Base-by-base conservation (phyloP, 1,284 basidiomycete genomes). In the Cystobasidium sp. region DNA sequence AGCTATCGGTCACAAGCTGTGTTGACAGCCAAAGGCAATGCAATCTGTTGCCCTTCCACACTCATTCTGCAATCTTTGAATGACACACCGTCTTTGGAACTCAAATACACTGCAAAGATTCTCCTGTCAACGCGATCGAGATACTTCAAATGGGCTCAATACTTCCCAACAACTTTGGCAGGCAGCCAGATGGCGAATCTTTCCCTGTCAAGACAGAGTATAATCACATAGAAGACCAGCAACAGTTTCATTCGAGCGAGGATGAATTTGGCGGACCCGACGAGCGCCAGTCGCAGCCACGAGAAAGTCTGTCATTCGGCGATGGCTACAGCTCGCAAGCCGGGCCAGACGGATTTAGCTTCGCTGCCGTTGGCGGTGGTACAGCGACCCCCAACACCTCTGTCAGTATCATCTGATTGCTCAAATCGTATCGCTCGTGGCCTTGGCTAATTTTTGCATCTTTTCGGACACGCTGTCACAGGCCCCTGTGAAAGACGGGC, bases 111-210 rank as follows among this genome's bases (percentile, higher is more conserved):
- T 39, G 12, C 18, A 56, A 12, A 12, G 10, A 37, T 56, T n/a
- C 55, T 7, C 39, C 10, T 37, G 24, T 39, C n/a, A 20, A 41
- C 56, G 39, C 39, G 56, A 59, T 59, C 56, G 56, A 59, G 56
- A 41, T 18, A 59, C n/a, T 20, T n/a, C 37, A 59, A 59, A 59
- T 59, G 56, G 56, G 56, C 56, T 59, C 56, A 59, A 43, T 41
- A 41, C 12, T 39, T 43, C 39, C 56, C 5, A 39, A 41, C 39
- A 59, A 18, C 14, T 59, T 41, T 22, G 9, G 9, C 9, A 16
- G 37, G 31, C 56, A 59, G 5, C 39, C 14, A 39, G 56, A 59
- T 39, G 37, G 7, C 39, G 6, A 59, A 5, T 37, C 37, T 16
- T 59, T 14, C 20, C 7, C 56, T 16, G 56, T 59, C 37, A 59